Base-by-base conservation (phyloP, 1,139 yeast genomes). In the Saccharomycopsis hybrid region DNA sequence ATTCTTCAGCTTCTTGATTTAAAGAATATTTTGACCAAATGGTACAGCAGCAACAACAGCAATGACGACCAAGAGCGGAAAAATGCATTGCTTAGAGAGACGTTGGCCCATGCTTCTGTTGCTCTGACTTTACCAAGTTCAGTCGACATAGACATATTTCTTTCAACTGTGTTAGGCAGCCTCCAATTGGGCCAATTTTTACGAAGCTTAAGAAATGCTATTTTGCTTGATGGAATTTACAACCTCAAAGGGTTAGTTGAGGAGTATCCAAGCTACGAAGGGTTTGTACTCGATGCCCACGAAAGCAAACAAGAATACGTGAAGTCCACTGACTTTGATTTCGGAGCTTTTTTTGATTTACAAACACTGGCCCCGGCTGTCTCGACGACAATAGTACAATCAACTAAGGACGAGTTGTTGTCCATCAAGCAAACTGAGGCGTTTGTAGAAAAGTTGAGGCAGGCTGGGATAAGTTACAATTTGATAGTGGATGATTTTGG, bases 141-240 rank as follows among this genome's bases (percentile, higher is more conserved):
- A 5, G 5, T 5, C 5, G 39, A 36, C 24, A n/a, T n/a, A n/a
- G n/a, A n/a, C n/a, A n/a, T n/a, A n/a, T n/a, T n/a, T n/a, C n/a
- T n/a, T n/a, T n/a, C n/a, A n/a, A n/a, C n/a, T n/a, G n/a, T n/a
- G n/a, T n/a, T n/a, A n/a, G n/a, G n/a, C n/a, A n/a, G n/a, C n/a
- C n/a, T n/a, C n/a, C n/a, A n/a, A n/a, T n/a, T n/a, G n/a, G n/a
- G n/a, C n/a, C n/a, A n/a, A n/a, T n/a, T n/a, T n/a, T n/a, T n/a
- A n/a, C n/a, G n/a, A n/a, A 31, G 11, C 11, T 36, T 36, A 24
- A 28, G 27, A 43, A 24, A 27, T n/a, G 38, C 31, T 3, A n/a
- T 49, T 1, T 57, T 69, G 35, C 53, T 72, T 5, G 76, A 71
- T 54, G 77, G 77, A 0, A 72, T 72, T 40, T 72, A 65, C 56